Evolutionary conservation across 495 filamentous ascomycete species (phyloP).

Genomic region (Glutinoglossum americanum): DNA sequence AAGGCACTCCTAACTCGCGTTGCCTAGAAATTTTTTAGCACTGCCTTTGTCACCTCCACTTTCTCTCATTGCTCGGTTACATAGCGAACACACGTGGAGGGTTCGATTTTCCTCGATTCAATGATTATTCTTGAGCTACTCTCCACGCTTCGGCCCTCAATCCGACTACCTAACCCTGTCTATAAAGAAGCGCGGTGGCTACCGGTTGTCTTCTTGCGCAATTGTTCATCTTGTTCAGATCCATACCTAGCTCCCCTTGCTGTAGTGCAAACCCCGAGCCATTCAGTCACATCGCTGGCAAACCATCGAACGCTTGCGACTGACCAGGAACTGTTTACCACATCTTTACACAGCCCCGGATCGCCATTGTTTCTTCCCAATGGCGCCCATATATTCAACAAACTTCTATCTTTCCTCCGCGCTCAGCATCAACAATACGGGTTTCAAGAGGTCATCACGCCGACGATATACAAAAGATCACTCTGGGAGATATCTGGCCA

Average conservation of each 20-base stretch:
- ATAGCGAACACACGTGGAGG: too few relatives aligned
- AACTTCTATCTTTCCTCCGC: conserved; percentile 64
- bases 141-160: background rate
- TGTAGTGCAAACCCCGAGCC: conserved; percentile 9
- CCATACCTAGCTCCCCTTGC: background rate
- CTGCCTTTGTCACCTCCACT: too few relatives aligned
- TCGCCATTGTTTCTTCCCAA: conserved; percentile 76
- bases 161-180: background rate
- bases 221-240: background rate
- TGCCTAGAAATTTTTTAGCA: too few relatives aligned
- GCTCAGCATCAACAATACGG: conserved; percentile 74
- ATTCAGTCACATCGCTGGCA: conserved; percentile 10
- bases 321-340: conserved; percentile 57
- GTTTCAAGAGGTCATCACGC: conserved; percentile 80
- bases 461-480: conserved; percentile 80
- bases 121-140: background rate
- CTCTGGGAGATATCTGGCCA: conserved; percentile 82
- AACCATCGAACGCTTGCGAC: conserved; percentile 55
- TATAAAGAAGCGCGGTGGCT: background rate
- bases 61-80: too few relatives aligned
- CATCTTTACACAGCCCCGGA: conserved; percentile 60
- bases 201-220: background rate
- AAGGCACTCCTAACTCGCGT: too few relatives aligned
- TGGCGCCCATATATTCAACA: conserved; percentile 72
- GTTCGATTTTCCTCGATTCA: background rate